Conservation (phyloP, 306 rosid species). For the Dryas drummondii region DNA sequence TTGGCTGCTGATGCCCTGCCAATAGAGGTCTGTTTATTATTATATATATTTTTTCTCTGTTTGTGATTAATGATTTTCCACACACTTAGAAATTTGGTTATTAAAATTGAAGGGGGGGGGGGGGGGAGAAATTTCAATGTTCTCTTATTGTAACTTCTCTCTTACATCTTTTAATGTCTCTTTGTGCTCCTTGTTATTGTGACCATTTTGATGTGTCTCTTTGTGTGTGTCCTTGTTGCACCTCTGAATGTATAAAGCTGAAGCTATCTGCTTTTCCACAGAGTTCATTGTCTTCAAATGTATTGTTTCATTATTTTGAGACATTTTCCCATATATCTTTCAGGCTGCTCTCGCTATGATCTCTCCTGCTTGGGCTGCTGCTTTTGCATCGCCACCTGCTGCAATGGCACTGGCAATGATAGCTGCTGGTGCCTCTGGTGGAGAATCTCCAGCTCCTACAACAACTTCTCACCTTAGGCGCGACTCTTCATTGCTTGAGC, state of each 20-base stretch:
- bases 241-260: neutral
- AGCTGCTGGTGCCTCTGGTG: constrained; percentile 97
- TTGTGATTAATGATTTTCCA: neutral
- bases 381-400: constrained; percentile 98
- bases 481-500: constrained; percentile 77
- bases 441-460: constrained; percentile 64
- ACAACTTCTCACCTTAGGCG: constrained; percentile 65
- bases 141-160: neutral
- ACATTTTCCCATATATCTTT: constrained; percentile 29
- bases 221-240: neutral
- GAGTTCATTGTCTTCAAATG: neutral
- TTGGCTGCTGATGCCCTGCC: constrained; percentile 77
- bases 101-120: neutral
- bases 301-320: neutral
- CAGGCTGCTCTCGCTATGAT: constrained; percentile 92
- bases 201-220: neutral
- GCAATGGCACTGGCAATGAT: constrained; percentile 99
- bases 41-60: neutral
- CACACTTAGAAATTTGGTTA: neutral
- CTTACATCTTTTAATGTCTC: neutral
- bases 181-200: neutral
- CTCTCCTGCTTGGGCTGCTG: constrained; percentile 98
- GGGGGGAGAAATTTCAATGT: neutral
- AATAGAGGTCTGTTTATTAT: constrained; percentile 53
- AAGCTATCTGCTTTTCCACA: neutral